phyloP scores from a whole-genome alignment of 2,329 filamentous ascomycete genomes.

The Teratosphaeria epicoccoides region DNA sequence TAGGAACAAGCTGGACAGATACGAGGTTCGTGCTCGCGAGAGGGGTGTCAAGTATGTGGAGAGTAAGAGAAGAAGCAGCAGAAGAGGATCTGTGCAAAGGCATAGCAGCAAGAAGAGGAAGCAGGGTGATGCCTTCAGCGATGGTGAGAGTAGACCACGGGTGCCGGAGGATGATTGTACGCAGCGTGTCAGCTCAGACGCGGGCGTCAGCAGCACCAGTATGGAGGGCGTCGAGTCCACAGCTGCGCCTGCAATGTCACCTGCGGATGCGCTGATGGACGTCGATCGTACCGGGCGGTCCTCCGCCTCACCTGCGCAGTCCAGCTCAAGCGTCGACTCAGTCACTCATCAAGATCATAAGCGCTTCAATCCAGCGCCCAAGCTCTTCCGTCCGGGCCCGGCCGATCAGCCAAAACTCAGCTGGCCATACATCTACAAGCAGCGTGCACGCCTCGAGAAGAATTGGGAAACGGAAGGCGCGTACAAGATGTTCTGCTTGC shows the following conservation, averaged over 20 bases:
- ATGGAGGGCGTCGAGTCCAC: slow-evolving; percentile 1
- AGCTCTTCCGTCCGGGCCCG: neutral
- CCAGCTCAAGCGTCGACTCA: slow-evolving; percentile 3
- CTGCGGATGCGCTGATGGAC: neutral
- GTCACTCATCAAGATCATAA: neutral
- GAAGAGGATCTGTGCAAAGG: slow-evolving; percentile 7
- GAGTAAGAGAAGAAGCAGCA: slow-evolving; percentile 40
- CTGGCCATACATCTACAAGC: slow-evolving; percentile 88
- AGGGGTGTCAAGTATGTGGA: slow-evolving; percentile 9
- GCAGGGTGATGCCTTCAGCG: slow-evolving; percentile 24
- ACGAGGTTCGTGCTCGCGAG: slow-evolving; percentile 10
- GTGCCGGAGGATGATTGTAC: neutral
- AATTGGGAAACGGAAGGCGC: slow-evolving; percentile 76
- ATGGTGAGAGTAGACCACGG: slow-evolving; percentile 11
- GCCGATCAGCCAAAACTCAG: slow-evolving; percentile 51
- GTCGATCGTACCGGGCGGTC: neutral
- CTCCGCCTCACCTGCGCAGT: neutral
- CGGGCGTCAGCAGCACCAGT: neutral
- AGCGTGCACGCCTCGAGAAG: slow-evolving; percentile 70
- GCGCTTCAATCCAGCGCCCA: neutral
- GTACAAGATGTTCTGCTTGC: slow-evolving; percentile 79
- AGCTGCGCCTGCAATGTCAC: neutral
- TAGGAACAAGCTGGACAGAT: slow-evolving; percentile 14
- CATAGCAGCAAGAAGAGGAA: slow-evolving; percentile 21
- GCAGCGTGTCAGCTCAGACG: neutral